Percentiles rank a stretch among this genome's conserved stretches.
Conservation (phyloP, 2,329 filamentous ascomycete genomes). For the Fusarium solani-melongenae region DNA sequence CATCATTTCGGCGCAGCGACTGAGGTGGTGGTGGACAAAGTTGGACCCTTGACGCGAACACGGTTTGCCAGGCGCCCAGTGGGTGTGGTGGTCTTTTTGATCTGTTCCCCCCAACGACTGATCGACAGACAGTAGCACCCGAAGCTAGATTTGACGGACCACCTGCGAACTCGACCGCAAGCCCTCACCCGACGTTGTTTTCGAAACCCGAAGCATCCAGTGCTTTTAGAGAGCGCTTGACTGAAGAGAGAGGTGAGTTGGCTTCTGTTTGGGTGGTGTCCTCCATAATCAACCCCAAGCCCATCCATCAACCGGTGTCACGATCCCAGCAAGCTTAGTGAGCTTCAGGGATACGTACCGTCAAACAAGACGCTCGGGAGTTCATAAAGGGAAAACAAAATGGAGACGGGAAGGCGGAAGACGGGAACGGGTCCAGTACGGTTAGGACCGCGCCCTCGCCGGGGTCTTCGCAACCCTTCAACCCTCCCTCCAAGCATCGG, state of each 20-base stretch:
- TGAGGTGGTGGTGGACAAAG: constrained; percentile 37
- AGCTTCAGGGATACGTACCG: constrained; percentile 12
- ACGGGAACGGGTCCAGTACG: constrained; percentile 43
- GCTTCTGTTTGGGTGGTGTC: constrained; percentile 9
- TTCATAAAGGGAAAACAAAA: constrained; percentile 36
- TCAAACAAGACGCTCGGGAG: constrained; percentile 8
- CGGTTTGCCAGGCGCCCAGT: constrained; percentile 14
- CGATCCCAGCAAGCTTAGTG: neutral
- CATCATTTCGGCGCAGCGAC: constrained; percentile 27
- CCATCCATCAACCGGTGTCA: neutral
- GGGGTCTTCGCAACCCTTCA: constrained; percentile 24
- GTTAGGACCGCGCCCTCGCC: constrained; percentile 41
- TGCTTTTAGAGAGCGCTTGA: constrained; percentile 3
- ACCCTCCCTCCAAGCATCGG: constrained; percentile 22
- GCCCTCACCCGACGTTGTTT: constrained; percentile 31
- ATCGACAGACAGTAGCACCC: constrained; percentile 24
- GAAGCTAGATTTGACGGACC: constrained; percentile 22
- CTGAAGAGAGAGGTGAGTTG: constrained; percentile 27
- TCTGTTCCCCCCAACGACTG: constrained; percentile 6
- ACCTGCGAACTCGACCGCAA: constrained; percentile 35
- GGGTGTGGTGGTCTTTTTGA: constrained; percentile 5
- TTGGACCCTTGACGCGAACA: constrained; percentile 35
- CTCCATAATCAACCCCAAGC: neutral
- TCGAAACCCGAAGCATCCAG: constrained; percentile 15
- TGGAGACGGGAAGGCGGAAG: constrained; percentile 42